A percentile compares a stretch with the other conserved stretches of the same genome.
phyloP scores from a whole-genome alignment of 768 basidiomycete species.

The Holtermannia corniformis region DNA sequence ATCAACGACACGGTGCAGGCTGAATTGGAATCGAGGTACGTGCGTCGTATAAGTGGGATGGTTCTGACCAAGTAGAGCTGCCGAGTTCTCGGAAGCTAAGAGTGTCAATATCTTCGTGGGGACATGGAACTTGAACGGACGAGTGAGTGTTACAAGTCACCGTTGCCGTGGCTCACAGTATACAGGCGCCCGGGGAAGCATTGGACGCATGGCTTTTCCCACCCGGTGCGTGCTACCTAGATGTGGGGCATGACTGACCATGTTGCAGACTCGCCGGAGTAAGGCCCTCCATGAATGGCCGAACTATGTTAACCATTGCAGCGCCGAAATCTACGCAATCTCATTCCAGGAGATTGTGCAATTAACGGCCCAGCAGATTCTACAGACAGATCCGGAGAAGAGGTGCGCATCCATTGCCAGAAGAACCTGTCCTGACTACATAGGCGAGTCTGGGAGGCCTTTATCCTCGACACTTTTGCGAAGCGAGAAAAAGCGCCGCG shows the following conservation, averaged over 20 bases:
- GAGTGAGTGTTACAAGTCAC: conserved; percentile 46
- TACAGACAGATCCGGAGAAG: conserved; percentile 91
- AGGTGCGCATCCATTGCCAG: conserved; percentile 45
- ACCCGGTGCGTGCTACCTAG: conserved; percentile 51
- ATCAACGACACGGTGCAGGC: conserved; percentile 76
- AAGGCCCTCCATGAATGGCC: conserved; percentile 35
- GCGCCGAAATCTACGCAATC: conserved; percentile 80
- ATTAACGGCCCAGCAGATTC: conserved; percentile 91
- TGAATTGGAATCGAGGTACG: conserved; percentile 60
- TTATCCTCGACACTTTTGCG: conserved; percentile 69
- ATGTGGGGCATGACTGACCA: not conserved
- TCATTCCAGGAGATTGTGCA: conserved; percentile 98
- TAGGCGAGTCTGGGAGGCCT: conserved; percentile 78
- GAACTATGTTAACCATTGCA: conserved; percentile 38
- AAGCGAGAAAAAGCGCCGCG: conserved; percentile 56
- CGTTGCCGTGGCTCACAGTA: not conserved
- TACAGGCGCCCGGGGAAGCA: conserved; percentile 63
- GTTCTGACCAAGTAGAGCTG: conserved; percentile 45
- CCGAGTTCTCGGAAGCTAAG: conserved; percentile 74
- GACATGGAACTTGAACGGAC: conserved; percentile 93
- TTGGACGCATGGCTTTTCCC: conserved; percentile 88
- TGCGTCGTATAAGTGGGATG: not conserved
- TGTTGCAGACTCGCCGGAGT: conserved; percentile 48
- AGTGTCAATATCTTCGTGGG: conserved; percentile 71
- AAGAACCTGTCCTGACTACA: not conserved